Base-by-base conservation (phyloP, 352 stramenopile genomes). In the Phytophthora kernoviae region DNA sequence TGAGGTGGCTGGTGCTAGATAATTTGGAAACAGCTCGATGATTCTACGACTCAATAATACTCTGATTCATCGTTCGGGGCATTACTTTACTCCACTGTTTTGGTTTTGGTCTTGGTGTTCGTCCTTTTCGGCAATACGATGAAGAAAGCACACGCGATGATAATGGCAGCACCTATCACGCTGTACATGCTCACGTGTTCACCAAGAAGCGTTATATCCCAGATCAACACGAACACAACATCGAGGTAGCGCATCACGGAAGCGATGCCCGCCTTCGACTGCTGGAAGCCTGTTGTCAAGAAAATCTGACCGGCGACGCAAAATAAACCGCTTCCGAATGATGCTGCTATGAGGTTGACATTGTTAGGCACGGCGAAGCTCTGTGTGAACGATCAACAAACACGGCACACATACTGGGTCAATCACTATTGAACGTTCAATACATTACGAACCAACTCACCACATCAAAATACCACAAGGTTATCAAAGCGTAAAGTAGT, bases 201-300 rank as follows among this genome's bases (percentile, higher is more conserved):
- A 21, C 67, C 55, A 0, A 90, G 65, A 14, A 89, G 34, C 10
- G 75, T 30, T 2, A 68, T 55, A 54, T 92, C 81, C 75, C 76
- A 90, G 55, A 91, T 58, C 54, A 93, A 79, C 8, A 90, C 79
- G 46, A 75, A 91, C 20, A 90, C 81, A 10, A 93, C 81, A 49
- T 90, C 83, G 15, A 90, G 54, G 60, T 90, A 90, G 32, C 84
- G 81, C 81, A 91, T 89, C 45, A 91, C 77, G 18, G 79, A 90
- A 1, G 84, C 84, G 20, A 90, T 84, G 17, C 81, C 81, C 1
- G 79, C 78, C 42, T 90, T 91, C 22, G 87, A 82, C n/a, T 86
- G 65, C 57, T 93, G 84, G 47, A 93, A 91, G 7, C 84, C 84
- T 42, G 81, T 82, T 3, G 84, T 93, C 21, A 93, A 60, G 43